A percentile compares a stretch with the other conserved stretches of the same genome.
These are phyloP conservation scores for Globisporangium lucens DNA, from an alignment of 352 stramenopile genomes.

Conservation along the genomic window DNA sequence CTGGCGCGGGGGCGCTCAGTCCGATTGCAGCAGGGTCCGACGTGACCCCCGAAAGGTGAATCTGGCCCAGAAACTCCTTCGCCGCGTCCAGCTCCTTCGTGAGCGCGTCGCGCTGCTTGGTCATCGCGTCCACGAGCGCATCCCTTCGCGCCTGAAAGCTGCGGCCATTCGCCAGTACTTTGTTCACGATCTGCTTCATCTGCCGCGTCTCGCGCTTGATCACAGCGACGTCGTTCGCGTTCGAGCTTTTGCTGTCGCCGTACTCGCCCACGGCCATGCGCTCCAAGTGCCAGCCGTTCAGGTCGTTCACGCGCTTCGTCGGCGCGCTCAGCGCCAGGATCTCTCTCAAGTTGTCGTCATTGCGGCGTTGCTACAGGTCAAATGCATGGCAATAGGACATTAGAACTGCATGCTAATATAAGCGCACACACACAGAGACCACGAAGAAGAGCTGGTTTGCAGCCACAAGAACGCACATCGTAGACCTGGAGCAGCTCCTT, in stretches of 20 bases:
- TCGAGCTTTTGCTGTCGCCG: slow-evolving; percentile 29
- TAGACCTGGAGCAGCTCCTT: slow-evolving; percentile 63
- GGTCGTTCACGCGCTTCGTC: slow-evolving; percentile 47
- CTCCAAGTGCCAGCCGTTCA: slow-evolving; percentile 78
- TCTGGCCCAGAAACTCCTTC: slow-evolving; percentile 73
- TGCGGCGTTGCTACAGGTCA: slow-evolving; percentile 54
- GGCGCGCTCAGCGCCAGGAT: slow-evolving; percentile 73
- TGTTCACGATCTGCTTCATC: slow-evolving; percentile 55
- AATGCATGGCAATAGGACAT: neutral
- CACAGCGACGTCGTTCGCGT: slow-evolving; percentile 38
- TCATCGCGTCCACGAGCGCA: slow-evolving; percentile 57
- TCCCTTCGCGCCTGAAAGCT: slow-evolving; percentile 54
- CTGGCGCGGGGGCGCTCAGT: slow-evolving; percentile 50
- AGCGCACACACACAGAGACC: neutral
- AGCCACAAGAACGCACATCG: slow-evolving; percentile 42
- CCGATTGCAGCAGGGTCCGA: slow-evolving; percentile 37
- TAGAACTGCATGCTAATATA: neutral
- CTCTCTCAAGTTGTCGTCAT: slow-evolving; percentile 71
- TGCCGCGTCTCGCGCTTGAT: slow-evolving; percentile 58
- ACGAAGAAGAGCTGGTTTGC: neutral
- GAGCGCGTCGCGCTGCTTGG: slow-evolving; percentile 67
- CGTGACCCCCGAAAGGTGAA: slow-evolving; percentile 41
- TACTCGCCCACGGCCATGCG: slow-evolving; percentile 79
- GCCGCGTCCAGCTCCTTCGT: slow-evolving; percentile 56
- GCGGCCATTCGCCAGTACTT: slow-evolving; percentile 54